A percentile compares a stretch with the other conserved stretches of the same genome.
Evolutionary conservation across 768 basidiomycete genomes (phyloP).

Genomic region (Amanita exitialis): DNA sequence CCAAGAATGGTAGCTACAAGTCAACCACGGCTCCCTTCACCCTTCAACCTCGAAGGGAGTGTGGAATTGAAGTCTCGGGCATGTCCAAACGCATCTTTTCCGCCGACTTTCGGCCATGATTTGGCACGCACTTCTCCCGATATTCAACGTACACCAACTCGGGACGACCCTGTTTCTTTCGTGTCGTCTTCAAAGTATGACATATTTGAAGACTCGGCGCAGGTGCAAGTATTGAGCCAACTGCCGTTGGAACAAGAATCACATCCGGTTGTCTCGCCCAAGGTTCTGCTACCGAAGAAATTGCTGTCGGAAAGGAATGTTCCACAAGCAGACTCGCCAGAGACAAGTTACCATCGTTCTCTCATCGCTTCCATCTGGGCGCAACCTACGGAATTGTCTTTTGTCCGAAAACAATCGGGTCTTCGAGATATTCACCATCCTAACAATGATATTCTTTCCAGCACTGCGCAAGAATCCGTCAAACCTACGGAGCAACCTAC

Average conservation of each 20-base stretch:
- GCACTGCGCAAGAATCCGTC: not conserved
- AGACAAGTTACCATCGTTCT: not conserved
- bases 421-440: not conserved
- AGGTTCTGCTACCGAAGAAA: not conserved
- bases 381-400: not conserved
- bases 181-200: not conserved
- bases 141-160: not conserved
- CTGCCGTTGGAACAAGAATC: not conserved
- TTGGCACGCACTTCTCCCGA: not conserved
- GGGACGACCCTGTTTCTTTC: not conserved
- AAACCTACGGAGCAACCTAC: not conserved
- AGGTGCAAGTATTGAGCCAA: not conserved
- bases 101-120: not conserved
- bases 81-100: not conserved
- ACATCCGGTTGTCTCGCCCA: not conserved
- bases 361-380: constrained; percentile 2
- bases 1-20: not conserved
- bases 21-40: not conserved
- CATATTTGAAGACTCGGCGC: not conserved
- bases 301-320: not conserved
- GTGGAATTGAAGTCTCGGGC: not conserved
- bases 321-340: not conserved
- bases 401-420: not conserved
- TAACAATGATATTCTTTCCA: not conserved
- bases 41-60: not conserved